These are phyloP conservation scores for Neurospora sp. DNA, from an alignment of 495 filamentous ascomycete genomes.

Conservation along the genomic window DNA sequence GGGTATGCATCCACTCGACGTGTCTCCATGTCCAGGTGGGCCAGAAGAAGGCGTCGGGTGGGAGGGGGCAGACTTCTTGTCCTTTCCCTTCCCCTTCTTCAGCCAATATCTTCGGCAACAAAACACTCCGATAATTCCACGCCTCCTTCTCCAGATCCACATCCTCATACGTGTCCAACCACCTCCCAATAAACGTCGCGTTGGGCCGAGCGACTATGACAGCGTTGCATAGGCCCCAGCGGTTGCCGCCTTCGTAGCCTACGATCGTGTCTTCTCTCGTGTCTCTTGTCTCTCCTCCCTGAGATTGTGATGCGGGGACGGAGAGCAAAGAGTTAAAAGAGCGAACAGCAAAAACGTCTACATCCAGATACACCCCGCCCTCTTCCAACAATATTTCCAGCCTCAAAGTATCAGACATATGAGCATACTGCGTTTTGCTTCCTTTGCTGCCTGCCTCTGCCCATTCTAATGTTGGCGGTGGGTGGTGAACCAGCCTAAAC, in stretches of 20 bases:
- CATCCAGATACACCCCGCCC: slow-evolving; percentile 39
- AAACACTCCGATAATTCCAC: slow-evolving; percentile 39
- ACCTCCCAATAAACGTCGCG: slow-evolving; percentile 31
- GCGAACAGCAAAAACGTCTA: slow-evolving; percentile 32
- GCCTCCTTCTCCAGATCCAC: slow-evolving; percentile 26
- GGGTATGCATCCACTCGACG: slow-evolving; percentile 37
- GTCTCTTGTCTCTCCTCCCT: no score
- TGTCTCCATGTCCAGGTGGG: slow-evolving; percentile 39
- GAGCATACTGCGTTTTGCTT: no score
- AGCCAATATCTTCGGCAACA: slow-evolving; percentile 33
- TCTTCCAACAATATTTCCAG: slow-evolving; percentile 23
- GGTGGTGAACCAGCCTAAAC: slow-evolving; percentile 34
- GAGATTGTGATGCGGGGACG: no score
- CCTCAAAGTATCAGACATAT: no score
- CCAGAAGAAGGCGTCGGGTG: slow-evolving; percentile 39
- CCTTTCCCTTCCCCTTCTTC: background rate
- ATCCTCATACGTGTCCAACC: slow-evolving; percentile 30
- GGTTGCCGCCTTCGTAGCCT: slow-evolving; percentile 37
- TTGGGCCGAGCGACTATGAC: slow-evolving; percentile 34
- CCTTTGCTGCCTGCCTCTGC: no score
- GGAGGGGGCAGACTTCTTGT: slow-evolving; percentile 26
- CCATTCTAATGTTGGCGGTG: slow-evolving; percentile 7
- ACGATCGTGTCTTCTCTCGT: slow-evolving; percentile 24
- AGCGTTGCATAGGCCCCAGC: slow-evolving; percentile 37
- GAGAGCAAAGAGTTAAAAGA: slow-evolving; percentile 21